phyloP scores from a whole-genome alignment of 371 early-diverging fungal species.

The Rhizopus stolonifer region DNA sequence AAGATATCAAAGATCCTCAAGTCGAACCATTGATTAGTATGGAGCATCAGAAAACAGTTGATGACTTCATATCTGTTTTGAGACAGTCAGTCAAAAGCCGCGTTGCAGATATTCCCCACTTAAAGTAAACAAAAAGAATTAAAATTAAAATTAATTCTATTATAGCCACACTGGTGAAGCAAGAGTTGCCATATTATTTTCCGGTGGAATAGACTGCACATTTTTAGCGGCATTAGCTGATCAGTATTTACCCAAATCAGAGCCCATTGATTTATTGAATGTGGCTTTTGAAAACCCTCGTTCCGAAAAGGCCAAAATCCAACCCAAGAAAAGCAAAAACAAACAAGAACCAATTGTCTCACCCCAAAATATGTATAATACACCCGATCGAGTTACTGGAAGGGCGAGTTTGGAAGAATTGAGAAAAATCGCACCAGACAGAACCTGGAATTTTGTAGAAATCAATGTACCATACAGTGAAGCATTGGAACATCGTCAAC shows the following conservation, averaged over 20 bases:
- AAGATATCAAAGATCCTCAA: constrained; percentile 7
- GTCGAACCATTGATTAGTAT: constrained; percentile 30
- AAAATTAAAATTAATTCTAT: background rate
- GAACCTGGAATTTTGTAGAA: constrained; percentile 88
- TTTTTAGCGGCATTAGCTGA: constrained; percentile 81
- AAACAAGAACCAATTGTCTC: constrained; percentile 1
- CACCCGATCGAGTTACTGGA: constrained; percentile 91
- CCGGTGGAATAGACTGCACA: constrained; percentile 94
- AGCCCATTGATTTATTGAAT: constrained; percentile 91
- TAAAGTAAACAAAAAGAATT: constrained; percentile 28
- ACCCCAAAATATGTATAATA: constrained; percentile 58
- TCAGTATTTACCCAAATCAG: constrained; percentile 61
- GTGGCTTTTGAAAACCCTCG: constrained; percentile 96
- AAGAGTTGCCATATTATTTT: constrained; percentile 85
- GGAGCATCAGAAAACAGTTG: constrained; percentile 34
- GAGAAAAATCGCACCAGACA: constrained; percentile 58
- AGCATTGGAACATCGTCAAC: constrained; percentile 51
- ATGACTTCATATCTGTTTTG: constrained; percentile 37
- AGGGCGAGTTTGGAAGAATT: constrained; percentile 64
- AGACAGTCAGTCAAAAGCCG: constrained; percentile 57
- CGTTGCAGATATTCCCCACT: constrained; percentile 57
- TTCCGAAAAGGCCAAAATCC: constrained; percentile 35
- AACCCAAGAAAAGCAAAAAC: constrained; percentile 14
- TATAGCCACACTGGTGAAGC: constrained; percentile 26
- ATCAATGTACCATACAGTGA: constrained; percentile 83